A percentile compares a stretch with the other conserved stretches of the same genome.
Evolutionary conservation across 23 red algal species (phyloP).

Genomic region (Gracilaria domingensis): DNA sequence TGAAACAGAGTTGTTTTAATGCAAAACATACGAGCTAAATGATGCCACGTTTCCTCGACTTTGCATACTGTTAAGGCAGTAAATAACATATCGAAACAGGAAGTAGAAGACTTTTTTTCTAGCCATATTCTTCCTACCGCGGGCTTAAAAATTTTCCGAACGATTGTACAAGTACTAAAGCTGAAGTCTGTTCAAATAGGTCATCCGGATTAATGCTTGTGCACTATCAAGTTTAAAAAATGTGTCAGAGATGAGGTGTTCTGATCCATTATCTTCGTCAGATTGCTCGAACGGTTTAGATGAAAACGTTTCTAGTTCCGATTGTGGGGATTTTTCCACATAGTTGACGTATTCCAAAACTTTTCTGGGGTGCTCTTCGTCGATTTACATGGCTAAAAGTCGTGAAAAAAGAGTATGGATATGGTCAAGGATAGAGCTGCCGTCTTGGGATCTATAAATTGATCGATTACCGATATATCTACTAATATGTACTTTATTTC

Average conservation of each 20-base stretch:
- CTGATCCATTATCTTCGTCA: background rate
- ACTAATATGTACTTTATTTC: too few species aligned
- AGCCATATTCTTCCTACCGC: background rate
- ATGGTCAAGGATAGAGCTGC: too few species aligned
- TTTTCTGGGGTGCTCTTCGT: background rate
- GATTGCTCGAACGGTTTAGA: background rate
- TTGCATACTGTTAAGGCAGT: slow-evolving; percentile 12
- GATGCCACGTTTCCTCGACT: background rate
- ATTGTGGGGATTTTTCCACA: background rate
- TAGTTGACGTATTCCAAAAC: background rate
- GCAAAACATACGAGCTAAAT: background rate
- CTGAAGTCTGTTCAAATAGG: background rate
- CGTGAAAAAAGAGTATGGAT: too few species aligned
- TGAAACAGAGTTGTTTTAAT: slow-evolving; percentile 1
- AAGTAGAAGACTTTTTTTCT: background rate
- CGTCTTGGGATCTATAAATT: too few species aligned
- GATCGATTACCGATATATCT: too few species aligned
- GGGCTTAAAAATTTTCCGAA: background rate
- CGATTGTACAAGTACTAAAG: background rate
- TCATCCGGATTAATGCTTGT: background rate
- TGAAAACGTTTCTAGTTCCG: background rate
- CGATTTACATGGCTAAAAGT: too few species aligned
- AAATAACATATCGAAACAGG: slow-evolving; percentile 5
- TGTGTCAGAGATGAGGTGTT: background rate
- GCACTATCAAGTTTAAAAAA: background rate